Percentiles rank a stretch among this genome's conserved stretches.
phyloP scores from a whole-genome alignment of 257 asterid species.

The Mentha longifolia region DNA sequence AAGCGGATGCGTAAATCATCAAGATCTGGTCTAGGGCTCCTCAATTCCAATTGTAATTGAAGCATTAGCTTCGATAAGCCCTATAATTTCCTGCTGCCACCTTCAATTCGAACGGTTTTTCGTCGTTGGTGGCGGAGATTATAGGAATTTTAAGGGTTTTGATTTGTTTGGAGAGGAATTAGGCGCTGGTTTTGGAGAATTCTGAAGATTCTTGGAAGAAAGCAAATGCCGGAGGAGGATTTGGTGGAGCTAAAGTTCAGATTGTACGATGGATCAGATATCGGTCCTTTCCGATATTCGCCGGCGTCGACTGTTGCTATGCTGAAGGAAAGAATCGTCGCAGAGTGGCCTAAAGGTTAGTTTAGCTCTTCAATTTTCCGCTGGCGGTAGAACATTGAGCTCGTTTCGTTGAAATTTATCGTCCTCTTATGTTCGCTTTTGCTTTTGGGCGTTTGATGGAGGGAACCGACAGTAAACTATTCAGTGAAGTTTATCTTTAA shows the following conservation, averaged over 20 bases:
- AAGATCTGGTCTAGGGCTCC: conserved; percentile 49
- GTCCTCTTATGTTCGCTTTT: not conserved
- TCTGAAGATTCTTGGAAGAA: conserved; percentile 20
- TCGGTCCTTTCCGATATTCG: conserved; percentile 88
- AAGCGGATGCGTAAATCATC: conserved; percentile 37
- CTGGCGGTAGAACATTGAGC: conserved; percentile 2
- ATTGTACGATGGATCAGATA: conserved; percentile 91
- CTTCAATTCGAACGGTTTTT: conserved; percentile 17
- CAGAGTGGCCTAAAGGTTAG: conserved; percentile 65
- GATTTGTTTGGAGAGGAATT: not conserved
- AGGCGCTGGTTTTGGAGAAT: conserved; percentile 27
- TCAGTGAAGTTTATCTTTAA: not conserved
- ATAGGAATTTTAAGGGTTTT: conserved; percentile 26
- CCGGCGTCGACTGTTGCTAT: conserved; percentile 83
- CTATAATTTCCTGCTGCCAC: not conserved
- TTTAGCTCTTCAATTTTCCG: conserved; percentile 7
- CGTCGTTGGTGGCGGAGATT: conserved; percentile 31
- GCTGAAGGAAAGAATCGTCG: conserved; percentile 81
- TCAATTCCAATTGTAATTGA: conserved; percentile 27
- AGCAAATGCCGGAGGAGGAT: conserved; percentile 60
- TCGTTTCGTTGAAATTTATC: not conserved
- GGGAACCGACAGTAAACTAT: not conserved
- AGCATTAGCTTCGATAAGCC: conserved; percentile 6
- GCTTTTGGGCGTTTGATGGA: conserved; percentile 10
- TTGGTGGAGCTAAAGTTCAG: conserved; percentile 86